Percentiles rank a stretch among this genome's conserved stretches.
These are phyloP conservation scores for Pseudozyma sp. DNA, from an alignment of 1,284 basidiomycete species.

Conservation along the genomic window DNA sequence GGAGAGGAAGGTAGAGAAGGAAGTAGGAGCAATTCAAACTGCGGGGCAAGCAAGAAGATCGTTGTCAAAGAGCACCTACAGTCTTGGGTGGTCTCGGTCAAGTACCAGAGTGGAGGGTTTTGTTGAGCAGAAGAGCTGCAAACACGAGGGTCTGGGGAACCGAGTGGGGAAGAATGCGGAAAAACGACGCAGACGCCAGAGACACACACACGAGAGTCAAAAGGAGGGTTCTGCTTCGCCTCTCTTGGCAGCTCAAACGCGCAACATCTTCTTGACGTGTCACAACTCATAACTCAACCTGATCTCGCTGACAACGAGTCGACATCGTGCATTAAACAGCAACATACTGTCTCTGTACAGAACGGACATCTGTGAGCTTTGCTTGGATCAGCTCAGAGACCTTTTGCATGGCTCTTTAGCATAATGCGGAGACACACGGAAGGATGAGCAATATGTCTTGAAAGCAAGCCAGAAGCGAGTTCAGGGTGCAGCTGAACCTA, in stretches of 20 bases:
- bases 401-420: not conserved
- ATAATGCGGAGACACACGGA: not conserved
- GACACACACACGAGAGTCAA: no score
- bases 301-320: no score
- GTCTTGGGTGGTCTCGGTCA: not conserved
- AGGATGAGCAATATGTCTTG: not conserved
- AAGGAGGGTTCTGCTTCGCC: no score
- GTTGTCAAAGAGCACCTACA: no score
- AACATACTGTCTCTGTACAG: not conserved
- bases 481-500: constrained; percentile 1
- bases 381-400: no score
- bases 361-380: no score
- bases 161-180: not conserved
- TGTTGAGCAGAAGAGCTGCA: not conserved
- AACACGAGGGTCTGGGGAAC: not conserved
- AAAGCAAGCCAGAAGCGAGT: not conserved
- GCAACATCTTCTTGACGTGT: no score
- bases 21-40: not conserved
- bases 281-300: no score
- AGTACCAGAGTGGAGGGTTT: not conserved
- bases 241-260: no score
- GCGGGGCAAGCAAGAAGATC: not conserved
- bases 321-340: not conserved
- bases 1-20: not conserved
- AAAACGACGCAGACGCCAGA: not conserved